Conservation (phyloP, 257 asterid genomes). For the Cordia subcordata region DNA sequence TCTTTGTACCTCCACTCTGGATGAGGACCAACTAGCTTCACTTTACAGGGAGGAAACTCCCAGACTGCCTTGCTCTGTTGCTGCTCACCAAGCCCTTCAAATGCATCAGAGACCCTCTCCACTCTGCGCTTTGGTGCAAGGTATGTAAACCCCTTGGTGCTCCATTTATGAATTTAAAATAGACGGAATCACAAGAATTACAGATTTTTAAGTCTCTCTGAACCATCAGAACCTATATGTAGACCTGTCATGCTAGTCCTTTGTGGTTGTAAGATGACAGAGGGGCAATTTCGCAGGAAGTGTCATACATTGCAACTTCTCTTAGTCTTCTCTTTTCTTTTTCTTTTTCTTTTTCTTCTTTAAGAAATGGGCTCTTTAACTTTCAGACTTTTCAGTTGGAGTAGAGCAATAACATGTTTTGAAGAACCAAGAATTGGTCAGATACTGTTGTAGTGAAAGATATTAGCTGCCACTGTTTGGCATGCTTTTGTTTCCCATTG, state of each 20-base stretch:
- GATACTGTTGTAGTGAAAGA: not conserved
- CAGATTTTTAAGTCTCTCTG: not conserved
- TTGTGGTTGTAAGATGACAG: no score
- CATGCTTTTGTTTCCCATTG: not conserved
- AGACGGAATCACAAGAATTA: not conserved
- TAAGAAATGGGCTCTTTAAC: no score
- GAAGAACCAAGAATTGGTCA: not conserved
- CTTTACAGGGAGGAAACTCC: constrained; percentile 69
- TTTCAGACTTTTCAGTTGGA: no score
- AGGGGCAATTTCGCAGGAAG: no score
- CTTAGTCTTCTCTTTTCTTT: no score
- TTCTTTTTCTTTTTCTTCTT: no score
- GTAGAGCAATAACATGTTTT: not conserved
- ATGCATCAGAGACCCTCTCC: constrained; percentile 75
- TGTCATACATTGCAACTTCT: no score
- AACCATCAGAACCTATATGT: no score
- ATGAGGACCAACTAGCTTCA: constrained; percentile 20
- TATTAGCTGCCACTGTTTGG: not conserved
- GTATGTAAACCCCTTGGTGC: constrained; percentile 25
- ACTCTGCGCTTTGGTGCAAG: constrained; percentile 88
- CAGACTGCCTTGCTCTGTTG: constrained; percentile 81
- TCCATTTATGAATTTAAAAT: not conserved
- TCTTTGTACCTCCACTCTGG: not conserved
- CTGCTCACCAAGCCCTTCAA: constrained; percentile 85
- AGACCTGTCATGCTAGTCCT: no score